phyloP scores from a whole-genome alignment of 2,329 filamentous ascomycete genomes.

The Colletotrichum liaoningense region DNA sequence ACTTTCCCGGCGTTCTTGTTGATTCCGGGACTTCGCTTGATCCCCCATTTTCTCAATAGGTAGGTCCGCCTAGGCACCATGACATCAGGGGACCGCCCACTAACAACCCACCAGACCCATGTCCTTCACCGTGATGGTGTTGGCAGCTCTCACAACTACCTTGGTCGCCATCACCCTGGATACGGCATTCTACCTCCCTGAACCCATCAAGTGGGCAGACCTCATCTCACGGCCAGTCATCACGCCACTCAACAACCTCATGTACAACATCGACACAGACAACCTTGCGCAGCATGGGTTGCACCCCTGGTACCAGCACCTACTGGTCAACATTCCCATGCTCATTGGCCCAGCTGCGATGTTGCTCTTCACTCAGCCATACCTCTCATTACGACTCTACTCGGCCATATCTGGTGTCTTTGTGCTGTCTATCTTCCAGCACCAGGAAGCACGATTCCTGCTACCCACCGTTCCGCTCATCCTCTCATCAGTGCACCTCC shows the following conservation, averaged over 20 bases:
- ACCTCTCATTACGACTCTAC: constrained; percentile 71
- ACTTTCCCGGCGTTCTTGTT: constrained; percentile 95
- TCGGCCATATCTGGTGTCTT: constrained; percentile 80
- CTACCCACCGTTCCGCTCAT: constrained; percentile 82
- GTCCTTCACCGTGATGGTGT: constrained; percentile 71
- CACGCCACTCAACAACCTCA: constrained; percentile 81
- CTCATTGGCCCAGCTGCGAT: constrained; percentile 77
- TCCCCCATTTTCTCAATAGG: constrained; percentile 88
- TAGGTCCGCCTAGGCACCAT: constrained; percentile 55
- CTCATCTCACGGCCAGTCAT: constrained; percentile 75
- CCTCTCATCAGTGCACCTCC: constrained; percentile 77
- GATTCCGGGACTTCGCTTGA: constrained; percentile 82
- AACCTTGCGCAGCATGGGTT: constrained; percentile 82
- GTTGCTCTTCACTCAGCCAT: constrained; percentile 68
- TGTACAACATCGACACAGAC: constrained; percentile 76
- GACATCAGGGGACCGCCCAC: background rate
- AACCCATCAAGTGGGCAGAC: constrained; percentile 72
- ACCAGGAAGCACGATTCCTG: constrained; percentile 84
- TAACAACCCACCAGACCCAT: constrained; percentile 58
- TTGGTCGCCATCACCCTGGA: constrained; percentile 83
- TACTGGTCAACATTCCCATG: constrained; percentile 77
- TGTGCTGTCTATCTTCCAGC: constrained; percentile 79
- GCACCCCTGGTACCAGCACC: constrained; percentile 83
- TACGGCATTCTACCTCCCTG: constrained; percentile 82
- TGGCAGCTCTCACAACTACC: constrained; percentile 75